Evolutionary conservation across 192 early-diverging fungal species (phyloP), one percentile per base, ranked within the genome.

Genomic region (Rhizoclosmatium sp.): DNA sequence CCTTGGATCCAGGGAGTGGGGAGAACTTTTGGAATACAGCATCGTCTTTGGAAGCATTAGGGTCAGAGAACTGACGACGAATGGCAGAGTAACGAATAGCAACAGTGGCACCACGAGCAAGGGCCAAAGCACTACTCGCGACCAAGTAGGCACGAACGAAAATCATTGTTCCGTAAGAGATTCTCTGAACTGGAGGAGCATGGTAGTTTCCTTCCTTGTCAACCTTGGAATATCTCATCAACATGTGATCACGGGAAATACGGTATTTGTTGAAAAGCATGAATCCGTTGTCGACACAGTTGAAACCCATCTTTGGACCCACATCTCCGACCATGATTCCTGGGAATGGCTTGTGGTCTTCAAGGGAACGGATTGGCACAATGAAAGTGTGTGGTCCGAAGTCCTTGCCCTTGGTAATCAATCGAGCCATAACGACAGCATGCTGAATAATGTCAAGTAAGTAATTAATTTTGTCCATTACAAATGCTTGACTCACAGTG

Each of bases 51-150:
- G 86, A 83, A 49, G 91, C 85, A 31, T 87, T 87, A 10, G 89
- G 82, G 46, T 86, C 82, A 31, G 90, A 85, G 79, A 97, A 97
- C 84, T 97, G 96, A 54, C 96, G 92, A 80, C 96, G 93, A 60
- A 97, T 91, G 68, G 93, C 93, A 75, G 93, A 94, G 75, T 97
- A 97, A 69, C 96, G 94, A 39, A 93, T 91, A 21, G 96, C 96
- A 75, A 97, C 94, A 41, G 95, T 94, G 92, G 85, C 82, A 62
- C 83, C 84, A 47, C 87, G 82, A 14, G 86, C 89, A 65, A 80
- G 86, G 61, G 87, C 85, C 40, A 75, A 23, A 7, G 73, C 73
- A 62, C 39, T 49, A 49, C 65, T 59, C 2, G 68, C 78, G 9
- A 95, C 93, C 59, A 97, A 91, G 47, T 90, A 89, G 9, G 93